Evolutionary conservation across 371 early-diverging fungal species (phyloP), one percentile per base, ranked within the genome.

Genomic region (Lichtheimia ramosa): DNA sequence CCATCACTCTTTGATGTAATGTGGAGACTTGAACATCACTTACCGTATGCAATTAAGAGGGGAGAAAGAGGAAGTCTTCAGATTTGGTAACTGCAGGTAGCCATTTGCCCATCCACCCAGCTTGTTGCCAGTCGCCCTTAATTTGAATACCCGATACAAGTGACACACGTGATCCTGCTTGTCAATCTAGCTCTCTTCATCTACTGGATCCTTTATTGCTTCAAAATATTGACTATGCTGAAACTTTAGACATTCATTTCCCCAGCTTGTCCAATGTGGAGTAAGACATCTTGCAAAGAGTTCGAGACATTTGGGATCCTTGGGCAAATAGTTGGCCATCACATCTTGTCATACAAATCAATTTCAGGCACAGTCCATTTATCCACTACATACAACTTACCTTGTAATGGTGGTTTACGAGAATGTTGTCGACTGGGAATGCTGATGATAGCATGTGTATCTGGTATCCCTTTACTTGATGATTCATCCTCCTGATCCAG

Each of bases 211-310:
- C 51, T 25, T 48, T 51, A 27, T 27, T 27, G 5, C 41, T 41
- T 57, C 52, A 63, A 71, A 80, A 43, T 68, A 77, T 16, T 62
- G 43, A 23, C 61, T 51, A 51, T 77, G 79, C 34, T 86, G 87
- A 63, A 87, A 89, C 53, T 82, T 79, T 28, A 92, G 64, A 14
- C 83, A 81, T 58, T 92, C 90, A 55, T 90, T 92, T 1, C 92
- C 92, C 92, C 92, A 92, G 48, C 82, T 81, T 8, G 82, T 69
- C 80, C 88, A 88, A 4, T 83, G 84, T 34, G 84, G 81, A 16
- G 71, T 63, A 10, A 90, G 69, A 51, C 82, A 84, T 0, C 92
- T 69, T 20, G 89, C 91, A 74, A 92, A 92, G 59, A 92, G 57
- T 61, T 92, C 92, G 6, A 92, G 70, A 28, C 77, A 75, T 5